These are phyloP conservation scores for Globisporangium solare DNA, from an alignment of 352 stramenopile genomes.

Conservation along the genomic window DNA sequence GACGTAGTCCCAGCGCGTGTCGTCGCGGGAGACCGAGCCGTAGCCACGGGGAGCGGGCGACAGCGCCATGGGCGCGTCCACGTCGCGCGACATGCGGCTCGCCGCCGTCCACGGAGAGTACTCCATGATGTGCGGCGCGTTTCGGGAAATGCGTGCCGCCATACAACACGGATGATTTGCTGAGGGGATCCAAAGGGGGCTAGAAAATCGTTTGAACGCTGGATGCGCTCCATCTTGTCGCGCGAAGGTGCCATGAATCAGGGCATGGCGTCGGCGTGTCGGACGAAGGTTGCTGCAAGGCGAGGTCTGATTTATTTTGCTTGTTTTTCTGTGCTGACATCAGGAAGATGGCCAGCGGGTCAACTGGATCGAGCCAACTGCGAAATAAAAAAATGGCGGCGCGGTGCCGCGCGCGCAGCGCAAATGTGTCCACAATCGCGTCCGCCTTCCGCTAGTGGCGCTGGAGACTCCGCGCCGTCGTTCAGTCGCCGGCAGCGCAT, in stretches of 20 bases:
- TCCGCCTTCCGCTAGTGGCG: too few species aligned
- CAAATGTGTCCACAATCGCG: too few species aligned
- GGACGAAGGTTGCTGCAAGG: neutral
- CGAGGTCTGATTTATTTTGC: neutral
- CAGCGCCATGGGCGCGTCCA: slow-evolving; percentile 19
- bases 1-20: slow-evolving; percentile 75
- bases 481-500: too few species aligned
- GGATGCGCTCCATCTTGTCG: neutral
- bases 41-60: slow-evolving; percentile 35
- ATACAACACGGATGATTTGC: neutral
- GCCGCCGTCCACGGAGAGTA: slow-evolving; percentile 17
- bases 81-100: slow-evolving; percentile 19
- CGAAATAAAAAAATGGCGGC: too few species aligned
- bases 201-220: slow-evolving; percentile 8
- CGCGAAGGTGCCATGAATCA: slow-evolving; percentile 13
- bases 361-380: too few species aligned
- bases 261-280: neutral
- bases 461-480: too few species aligned
- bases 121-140: slow-evolving; percentile 1
- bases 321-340: neutral
- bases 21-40: slow-evolving; percentile 34
- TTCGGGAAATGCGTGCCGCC: neutral
- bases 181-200: neutral
- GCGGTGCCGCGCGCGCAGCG: too few species aligned
- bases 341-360: too few species aligned